phyloP scores from a whole-genome alignment of 2,329 filamentous ascomycete genomes.

The Fusarium sp. region DNA sequence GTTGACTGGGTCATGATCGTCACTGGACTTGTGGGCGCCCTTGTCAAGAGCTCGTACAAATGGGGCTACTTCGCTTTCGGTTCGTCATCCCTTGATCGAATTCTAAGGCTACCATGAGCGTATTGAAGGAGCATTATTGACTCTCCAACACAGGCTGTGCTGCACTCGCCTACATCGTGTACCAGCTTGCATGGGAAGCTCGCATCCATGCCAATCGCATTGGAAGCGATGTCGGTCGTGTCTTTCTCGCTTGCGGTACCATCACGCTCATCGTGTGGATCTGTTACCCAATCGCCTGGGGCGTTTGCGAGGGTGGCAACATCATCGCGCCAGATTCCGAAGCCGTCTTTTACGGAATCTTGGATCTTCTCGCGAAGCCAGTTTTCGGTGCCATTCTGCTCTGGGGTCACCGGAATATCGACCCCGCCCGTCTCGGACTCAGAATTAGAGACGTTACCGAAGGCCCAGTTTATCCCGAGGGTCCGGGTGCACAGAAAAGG shows the following conservation, averaged over 20 bases:
- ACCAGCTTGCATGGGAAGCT: slow-evolving; percentile 55
- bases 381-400: slow-evolving; percentile 71
- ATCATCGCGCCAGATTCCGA: slow-evolving; percentile 71
- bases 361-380: slow-evolving; percentile 75
- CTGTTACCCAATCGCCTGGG: slow-evolving; percentile 66
- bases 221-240: slow-evolving; percentile 63
- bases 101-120: too few relatives aligned
- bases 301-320: slow-evolving; percentile 65
- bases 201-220: slow-evolving; percentile 64
- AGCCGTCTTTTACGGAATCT: slow-evolving; percentile 75
- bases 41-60: slow-evolving; percentile 63
- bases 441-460: slow-evolving; percentile 46
- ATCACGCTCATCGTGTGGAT: slow-evolving; percentile 69
- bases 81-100: not conserved
- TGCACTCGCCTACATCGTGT: slow-evolving; percentile 59
- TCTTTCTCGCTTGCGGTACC: slow-evolving; percentile 67
- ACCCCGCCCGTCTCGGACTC: slow-evolving; percentile 67
- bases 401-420: slow-evolving; percentile 72
- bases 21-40: slow-evolving; percentile 60
- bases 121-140: not conserved
- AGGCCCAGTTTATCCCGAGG: slow-evolving; percentile 6
- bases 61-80: slow-evolving; percentile 68
- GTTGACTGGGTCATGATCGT: slow-evolving; percentile 61
- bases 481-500: not conserved
- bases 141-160: slow-evolving; percentile 47